A percentile compares a stretch with the other conserved stretches of the same genome.
Evolutionary conservation across 176 grass and related monocot species (phyloP).

Genomic region (Carex littledalei): DNA sequence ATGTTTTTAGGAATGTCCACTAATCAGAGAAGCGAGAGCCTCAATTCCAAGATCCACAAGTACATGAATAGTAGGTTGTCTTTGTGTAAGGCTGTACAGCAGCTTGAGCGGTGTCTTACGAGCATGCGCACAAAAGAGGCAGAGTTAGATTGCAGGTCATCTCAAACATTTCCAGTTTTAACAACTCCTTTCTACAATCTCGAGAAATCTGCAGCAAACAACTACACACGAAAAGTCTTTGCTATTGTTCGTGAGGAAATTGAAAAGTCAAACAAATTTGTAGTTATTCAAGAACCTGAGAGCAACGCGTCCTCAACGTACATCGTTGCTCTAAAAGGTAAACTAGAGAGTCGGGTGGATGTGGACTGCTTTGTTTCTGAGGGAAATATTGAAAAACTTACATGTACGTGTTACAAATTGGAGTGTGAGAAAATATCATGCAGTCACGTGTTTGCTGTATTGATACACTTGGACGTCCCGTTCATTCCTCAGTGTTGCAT

Average conservation of each 20-base stretch:
- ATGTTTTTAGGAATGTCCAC: neutral
- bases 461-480: neutral
- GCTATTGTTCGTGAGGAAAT: neutral
- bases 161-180: neutral
- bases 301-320: neutral
- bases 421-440: neutral
- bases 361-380: neutral
- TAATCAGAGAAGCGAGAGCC: neutral
- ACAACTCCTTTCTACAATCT: neutral
- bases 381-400: neutral
- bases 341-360: neutral
- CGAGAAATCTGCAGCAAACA: neutral
- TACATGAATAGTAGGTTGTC: neutral
- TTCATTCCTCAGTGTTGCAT: neutral
- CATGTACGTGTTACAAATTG: neutral
- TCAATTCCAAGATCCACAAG: neutral
- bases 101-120: neutral
- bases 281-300: neutral
- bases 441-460: neutral
- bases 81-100: neutral
- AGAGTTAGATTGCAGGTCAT: neutral
- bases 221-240: neutral
- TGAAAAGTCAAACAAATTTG: neutral
- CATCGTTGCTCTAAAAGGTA: neutral
- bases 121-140: neutral